Conservation (phyloP, 1,284 basidiomycete genomes). For the Apiotrichum siamense region DNA sequence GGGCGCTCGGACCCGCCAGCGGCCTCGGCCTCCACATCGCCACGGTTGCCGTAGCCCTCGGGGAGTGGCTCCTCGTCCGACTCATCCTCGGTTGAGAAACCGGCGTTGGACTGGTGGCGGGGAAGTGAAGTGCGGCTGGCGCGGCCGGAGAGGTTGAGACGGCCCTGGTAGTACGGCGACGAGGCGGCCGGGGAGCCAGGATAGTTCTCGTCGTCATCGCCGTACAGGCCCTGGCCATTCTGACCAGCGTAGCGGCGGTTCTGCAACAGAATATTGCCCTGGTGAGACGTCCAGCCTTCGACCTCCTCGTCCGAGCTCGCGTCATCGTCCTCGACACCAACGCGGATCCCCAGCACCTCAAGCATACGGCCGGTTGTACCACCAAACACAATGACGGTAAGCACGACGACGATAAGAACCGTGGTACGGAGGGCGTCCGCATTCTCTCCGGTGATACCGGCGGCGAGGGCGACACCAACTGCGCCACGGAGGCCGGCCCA, state of each 20-base stretch:
- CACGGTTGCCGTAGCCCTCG: slow-evolving; percentile 47
- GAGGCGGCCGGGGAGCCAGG: slow-evolving; percentile 20
- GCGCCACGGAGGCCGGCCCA: slow-evolving; percentile 97
- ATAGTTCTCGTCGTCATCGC: slow-evolving; percentile 29
- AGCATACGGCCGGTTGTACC: slow-evolving; percentile 96
- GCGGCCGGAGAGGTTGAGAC: not conserved
- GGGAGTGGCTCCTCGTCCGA: slow-evolving; percentile 75
- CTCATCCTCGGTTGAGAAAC: slow-evolving; percentile 50
- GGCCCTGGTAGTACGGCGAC: slow-evolving; percentile 26
- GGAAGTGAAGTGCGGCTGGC: slow-evolving; percentile 4
- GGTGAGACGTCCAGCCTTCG: slow-evolving; percentile 31
- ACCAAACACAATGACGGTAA: slow-evolving; percentile 92
- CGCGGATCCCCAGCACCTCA: slow-evolving; percentile 91
- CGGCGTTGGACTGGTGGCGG: slow-evolving; percentile 24
- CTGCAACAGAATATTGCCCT: slow-evolving; percentile 37
- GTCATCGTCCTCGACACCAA: slow-evolving; percentile 89
- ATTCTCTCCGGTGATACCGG: slow-evolving; percentile 88
- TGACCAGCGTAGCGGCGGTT: slow-evolving; percentile 39
- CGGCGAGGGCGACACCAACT: slow-evolving; percentile 92
- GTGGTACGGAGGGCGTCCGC: slow-evolving; percentile 87
- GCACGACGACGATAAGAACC: slow-evolving; percentile 89
- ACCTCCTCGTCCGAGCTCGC: slow-evolving; percentile 76
- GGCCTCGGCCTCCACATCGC: slow-evolving; percentile 46
- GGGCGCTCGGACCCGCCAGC: slow-evolving; percentile 17
- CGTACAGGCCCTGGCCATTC: slow-evolving; percentile 36